Base-by-base conservation (phyloP, 768 basidiomycete genomes). In the Mycena haematopus region DNA sequence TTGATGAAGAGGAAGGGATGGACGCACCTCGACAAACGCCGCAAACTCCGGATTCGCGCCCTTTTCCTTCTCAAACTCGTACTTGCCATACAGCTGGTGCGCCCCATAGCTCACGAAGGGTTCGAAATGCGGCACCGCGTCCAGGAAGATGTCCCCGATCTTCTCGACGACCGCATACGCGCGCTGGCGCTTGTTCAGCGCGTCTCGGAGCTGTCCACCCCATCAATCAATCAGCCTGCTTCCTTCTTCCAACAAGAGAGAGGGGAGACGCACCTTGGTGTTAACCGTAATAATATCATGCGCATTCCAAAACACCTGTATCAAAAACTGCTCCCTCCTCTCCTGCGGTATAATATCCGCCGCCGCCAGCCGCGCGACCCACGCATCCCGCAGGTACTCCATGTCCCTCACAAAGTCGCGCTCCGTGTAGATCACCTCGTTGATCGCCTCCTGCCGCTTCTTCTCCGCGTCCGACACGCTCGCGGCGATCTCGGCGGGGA, bases 61-160 rank as follows among this genome's bases (percentile, higher is more conserved):
- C 81, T 98, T 99, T 82, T 99, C 97, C 82, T 93, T 96, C 80
- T 99, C 97, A 74, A 99, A 99, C 77, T 98, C 96, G 73, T 94
- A 98, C 76, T 99, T 99, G 14, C 97, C 97, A 72, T 96, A 98
- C 59, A 98, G 79, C 75, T 99, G 97, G 72, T 99, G 96, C 10
- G 95, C 89, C 46, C 96, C 97, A 70, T 99, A 99, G 35, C 86
- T 87, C 51, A 99, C 95, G 71, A 98, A 99, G 1, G 97, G 97
- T 11, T 81, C 85, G 69, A 99, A 97, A 71, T 90, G 84, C 0
- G 93, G 92, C 2, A 96, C 92, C 22, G 84, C 79, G 33, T 99
- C 96, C 47, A 94, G 77, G 25, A 98, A 83, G 61, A 99, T 87
- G 76, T 99, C 97, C 0, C 94, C 94, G 58, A 99, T 91, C 57